Evolutionary conservation across 2,329 filamentous ascomycete species (phyloP).

Genomic region (Ophiocordyceps australis): DNA sequence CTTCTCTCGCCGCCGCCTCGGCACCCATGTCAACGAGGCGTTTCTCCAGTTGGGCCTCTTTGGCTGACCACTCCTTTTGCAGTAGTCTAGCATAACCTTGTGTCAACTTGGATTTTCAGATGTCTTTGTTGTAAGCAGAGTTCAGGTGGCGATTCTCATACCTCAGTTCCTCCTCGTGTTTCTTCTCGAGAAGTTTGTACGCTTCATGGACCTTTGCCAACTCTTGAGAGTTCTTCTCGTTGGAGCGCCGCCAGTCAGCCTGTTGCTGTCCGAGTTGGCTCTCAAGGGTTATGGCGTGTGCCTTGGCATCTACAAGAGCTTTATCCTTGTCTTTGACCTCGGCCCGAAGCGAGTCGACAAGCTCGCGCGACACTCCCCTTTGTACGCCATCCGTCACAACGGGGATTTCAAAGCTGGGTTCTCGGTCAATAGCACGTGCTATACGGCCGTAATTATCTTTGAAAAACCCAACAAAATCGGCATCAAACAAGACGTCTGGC

Average conservation of each 20-base stretch:
- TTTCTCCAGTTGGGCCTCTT: conserved; percentile 7
- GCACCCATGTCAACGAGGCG: conserved; percentile 4
- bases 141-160: conserved; percentile 12
- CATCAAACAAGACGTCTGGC: conserved; percentile 73
- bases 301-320: conserved; percentile 26
- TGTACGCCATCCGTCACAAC: conserved; percentile 63
- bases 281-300: conserved; percentile 25
- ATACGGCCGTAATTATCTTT: conserved; percentile 91
- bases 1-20: conserved; percentile 7
- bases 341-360: conserved; percentile 68
- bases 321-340: conserved; percentile 58
- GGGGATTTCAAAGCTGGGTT: conserved; percentile 74
- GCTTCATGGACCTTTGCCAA: conserved; percentile 12
- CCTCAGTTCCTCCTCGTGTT: conserved; percentile 28
- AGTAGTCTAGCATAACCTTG: conserved; percentile 12
- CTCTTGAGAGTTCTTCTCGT: conserved; percentile 26
- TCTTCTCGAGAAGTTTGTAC: conserved; percentile 8
- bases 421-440: conserved; percentile 70
- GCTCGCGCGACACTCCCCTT: conserved; percentile 81
- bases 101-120: too few relatives aligned
- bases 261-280: conserved; percentile 53
- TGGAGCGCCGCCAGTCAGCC: conserved; percentile 49
- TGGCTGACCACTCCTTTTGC: conserved; percentile 11
- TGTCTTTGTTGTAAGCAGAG: not conserved
- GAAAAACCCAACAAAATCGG: conserved; percentile 77